Conservation (phyloP, 1,284 basidiomycete genomes). For the Fomitopsis pinicola region DNA sequence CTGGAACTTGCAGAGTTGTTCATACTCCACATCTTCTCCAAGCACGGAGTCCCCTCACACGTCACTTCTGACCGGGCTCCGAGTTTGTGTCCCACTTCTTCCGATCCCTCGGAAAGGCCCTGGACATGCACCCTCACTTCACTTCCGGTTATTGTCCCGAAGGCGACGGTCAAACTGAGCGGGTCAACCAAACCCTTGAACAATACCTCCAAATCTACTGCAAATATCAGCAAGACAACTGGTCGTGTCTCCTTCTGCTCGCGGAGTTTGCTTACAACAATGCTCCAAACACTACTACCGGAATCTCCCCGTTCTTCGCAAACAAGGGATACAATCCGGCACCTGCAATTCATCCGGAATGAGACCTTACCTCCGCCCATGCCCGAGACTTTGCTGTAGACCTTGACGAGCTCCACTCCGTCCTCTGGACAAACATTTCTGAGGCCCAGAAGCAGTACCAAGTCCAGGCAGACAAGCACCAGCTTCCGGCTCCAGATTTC, state of each 20-base stretch:
- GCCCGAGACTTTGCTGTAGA: no score
- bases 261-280: neutral
- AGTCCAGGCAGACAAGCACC: no score
- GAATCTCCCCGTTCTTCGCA: neutral
- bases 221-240: neutral
- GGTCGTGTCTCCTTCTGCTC: neutral
- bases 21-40: slow-evolving; percentile 24
- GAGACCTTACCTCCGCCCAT: no score
- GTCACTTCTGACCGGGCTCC: slow-evolving; percentile 26
- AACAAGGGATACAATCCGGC: no score
- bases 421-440: no score
- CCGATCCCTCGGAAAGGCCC: neutral
- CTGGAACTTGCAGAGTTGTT: slow-evolving; percentile 28
- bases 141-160: neutral
- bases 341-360: no score
- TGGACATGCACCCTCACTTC: neutral
- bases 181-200: neutral
- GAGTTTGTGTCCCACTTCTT: neutral
- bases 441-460: no score
- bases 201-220: neutral
- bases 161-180: neutral
- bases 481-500: no score
- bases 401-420: no score
- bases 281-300: neutral
- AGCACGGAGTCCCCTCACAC: slow-evolving; percentile 24